These are phyloP conservation scores for Cyclotella atomus DNA, from an alignment of 108 stramenopile species.

Conservation along the genomic window DNA sequence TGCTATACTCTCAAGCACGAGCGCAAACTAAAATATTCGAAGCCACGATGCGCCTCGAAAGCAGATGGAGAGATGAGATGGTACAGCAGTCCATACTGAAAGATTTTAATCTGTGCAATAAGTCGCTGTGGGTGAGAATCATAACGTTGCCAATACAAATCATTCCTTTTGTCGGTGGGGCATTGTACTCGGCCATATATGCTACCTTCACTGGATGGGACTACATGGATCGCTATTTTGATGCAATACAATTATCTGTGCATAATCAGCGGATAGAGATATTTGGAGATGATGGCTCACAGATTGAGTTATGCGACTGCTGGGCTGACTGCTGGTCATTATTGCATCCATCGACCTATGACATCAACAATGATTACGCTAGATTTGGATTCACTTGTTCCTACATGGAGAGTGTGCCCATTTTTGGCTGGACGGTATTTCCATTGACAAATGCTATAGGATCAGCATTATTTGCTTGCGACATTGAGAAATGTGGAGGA, in stretches of 20 bases:
- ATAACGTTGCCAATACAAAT: not conserved
- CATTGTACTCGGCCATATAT: no score
- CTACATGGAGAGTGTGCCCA: slow-evolving; percentile 8
- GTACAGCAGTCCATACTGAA: no score
- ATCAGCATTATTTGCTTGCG: slow-evolving; percentile 10
- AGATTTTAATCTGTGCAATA: no score
- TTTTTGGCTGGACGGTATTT: slow-evolving; percentile 7
- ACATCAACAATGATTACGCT: not conserved
- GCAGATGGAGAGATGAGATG: no score
- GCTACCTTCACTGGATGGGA: no score
- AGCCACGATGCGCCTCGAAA: no score
- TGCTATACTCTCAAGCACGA: no score
- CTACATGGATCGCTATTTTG: slow-evolving; percentile 20
- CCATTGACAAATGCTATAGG: slow-evolving; percentile 13
- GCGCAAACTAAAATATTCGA: no score
- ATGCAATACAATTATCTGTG: slow-evolving; percentile 1
- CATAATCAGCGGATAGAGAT: not conserved
- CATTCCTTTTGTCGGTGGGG: not conserved
- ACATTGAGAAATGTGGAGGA: no score
- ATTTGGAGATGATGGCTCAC: not conserved
- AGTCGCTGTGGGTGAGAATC: no score
- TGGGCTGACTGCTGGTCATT: not conserved
- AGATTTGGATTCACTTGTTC: not conserved
- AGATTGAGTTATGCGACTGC: no score
- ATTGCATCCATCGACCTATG: not conserved